These are phyloP conservation scores for Fremontodendron californicum DNA, from an alignment of 345 rosid species.

Conservation along the genomic window DNA sequence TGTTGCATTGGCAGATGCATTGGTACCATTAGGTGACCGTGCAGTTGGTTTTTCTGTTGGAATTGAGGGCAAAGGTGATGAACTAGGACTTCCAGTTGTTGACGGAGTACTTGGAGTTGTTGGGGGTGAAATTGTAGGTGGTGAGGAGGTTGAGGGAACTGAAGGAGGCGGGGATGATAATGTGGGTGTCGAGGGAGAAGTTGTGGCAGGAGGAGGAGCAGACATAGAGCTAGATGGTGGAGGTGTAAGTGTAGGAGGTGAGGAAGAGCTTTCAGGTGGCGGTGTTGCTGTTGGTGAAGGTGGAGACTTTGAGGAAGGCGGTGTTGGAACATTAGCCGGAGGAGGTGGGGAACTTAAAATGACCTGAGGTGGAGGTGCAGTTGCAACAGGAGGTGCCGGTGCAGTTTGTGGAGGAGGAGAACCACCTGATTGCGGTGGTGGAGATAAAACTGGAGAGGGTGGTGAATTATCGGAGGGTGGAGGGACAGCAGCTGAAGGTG, in stretches of 20 bases:
- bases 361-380: slow-evolving; percentile 7
- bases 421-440: slow-evolving; percentile 43
- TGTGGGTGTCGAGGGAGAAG: slow-evolving; percentile 36
- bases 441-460: slow-evolving; percentile 36
- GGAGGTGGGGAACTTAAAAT: neutral
- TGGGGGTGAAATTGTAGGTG: slow-evolving; percentile 47
- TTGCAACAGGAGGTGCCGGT: slow-evolving; percentile 17
- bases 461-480: slow-evolving; percentile 29
- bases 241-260: slow-evolving; percentile 31
- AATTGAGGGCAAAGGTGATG: slow-evolving; percentile 55
- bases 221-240: slow-evolving; percentile 33
- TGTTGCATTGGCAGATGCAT: slow-evolving; percentile 18
- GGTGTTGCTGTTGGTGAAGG: slow-evolving; percentile 6
- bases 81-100: slow-evolving; percentile 28
- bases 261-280: slow-evolving; percentile 33
- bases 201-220: slow-evolving; percentile 44
- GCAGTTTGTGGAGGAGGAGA: slow-evolving; percentile 48
- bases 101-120: slow-evolving; percentile 48
- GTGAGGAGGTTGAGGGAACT: slow-evolving; percentile 45
- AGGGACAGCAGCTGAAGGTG: slow-evolving; percentile 19
- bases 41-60: slow-evolving; percentile 84
- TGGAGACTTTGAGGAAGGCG: neutral
- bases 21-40: slow-evolving; percentile 41
- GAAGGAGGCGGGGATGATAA: slow-evolving; percentile 47
- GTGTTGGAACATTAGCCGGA: neutral